phyloP scores from a whole-genome alignment of 176 grass and related monocot genomes.

The Carex parvula region DNA sequence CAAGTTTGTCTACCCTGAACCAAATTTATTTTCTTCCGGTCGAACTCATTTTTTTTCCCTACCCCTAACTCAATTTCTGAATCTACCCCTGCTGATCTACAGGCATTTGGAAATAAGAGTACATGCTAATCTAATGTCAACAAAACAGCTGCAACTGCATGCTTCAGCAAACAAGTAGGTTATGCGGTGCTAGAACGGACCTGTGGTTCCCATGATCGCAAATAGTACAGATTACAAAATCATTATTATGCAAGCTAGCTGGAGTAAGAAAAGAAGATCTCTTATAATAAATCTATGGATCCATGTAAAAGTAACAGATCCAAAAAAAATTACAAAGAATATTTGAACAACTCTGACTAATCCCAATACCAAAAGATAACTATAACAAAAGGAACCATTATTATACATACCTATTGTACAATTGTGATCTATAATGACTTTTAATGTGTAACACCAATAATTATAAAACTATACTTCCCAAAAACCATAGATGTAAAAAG shows the following conservation, averaged over 20 bases:
- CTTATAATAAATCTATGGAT: neutral
- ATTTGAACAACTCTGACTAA: constrained; percentile 10
- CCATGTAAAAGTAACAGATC: neutral
- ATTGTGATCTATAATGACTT: constrained; percentile 19
- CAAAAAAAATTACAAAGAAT: constrained; percentile 7
- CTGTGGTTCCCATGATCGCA: no score
- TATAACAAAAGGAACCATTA: constrained; percentile 4
- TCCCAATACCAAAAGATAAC: neutral
- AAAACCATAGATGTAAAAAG: constrained; percentile 79
- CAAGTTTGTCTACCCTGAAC: no score
- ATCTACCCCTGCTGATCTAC: no score
- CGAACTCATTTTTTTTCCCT: no score
- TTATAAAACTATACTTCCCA: constrained; percentile 71
- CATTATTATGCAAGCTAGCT: neutral
- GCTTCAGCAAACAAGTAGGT: no score
- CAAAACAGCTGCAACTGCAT: no score
- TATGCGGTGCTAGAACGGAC: no score
- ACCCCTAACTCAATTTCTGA: no score
- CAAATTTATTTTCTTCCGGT: no score
- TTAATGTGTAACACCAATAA: constrained; percentile 15
- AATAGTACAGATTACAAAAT: no score
- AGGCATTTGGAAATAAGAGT: no score
- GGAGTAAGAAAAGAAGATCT: neutral
- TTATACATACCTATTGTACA: constrained; percentile 27
- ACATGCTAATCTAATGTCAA: no score